phyloP scores from a whole-genome alignment of 2,329 filamentous ascomycete genomes.

The Aspergillus brunneoviolaceus region DNA sequence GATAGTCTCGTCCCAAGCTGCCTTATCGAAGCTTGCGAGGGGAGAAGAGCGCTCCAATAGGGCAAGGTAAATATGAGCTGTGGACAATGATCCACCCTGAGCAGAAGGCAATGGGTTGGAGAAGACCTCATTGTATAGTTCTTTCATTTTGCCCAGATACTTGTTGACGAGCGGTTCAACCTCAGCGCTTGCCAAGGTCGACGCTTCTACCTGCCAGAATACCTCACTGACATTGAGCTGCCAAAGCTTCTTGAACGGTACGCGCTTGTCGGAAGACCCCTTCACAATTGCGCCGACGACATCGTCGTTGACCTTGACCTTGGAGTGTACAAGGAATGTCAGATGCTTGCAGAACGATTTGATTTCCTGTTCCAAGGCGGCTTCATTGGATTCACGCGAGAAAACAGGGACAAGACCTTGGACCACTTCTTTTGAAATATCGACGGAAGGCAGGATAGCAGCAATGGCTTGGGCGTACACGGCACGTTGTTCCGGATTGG shows the following conservation, averaged over 20 bases:
- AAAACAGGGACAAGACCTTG: conserved; percentile 66
- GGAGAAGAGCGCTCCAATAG: conserved; percentile 58
- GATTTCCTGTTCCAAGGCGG: conserved; percentile 74
- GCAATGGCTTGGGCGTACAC: conserved; percentile 79
- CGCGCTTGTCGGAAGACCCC: conserved; percentile 81
- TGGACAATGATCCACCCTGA: conserved; percentile 78
- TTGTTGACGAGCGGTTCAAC: conserved; percentile 50
- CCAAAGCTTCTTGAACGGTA: conserved; percentile 76
- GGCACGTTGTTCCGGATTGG: conserved; percentile 79
- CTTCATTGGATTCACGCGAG: conserved; percentile 85
- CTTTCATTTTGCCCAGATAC: conserved; percentile 52
- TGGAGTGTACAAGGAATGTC: conserved; percentile 61
- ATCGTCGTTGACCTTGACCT: conserved; percentile 62
- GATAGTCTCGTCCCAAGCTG: conserved; percentile 50
- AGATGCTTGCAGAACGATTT: conserved; percentile 67
- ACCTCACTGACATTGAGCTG: conserved; percentile 70
- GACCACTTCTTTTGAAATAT: conserved; percentile 66
- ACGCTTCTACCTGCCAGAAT: conserved; percentile 57
- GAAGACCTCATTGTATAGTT: conserved; percentile 74
- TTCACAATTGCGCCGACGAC: conserved; percentile 73
- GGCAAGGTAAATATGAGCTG: conserved; percentile 71
- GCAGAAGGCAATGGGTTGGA: conserved; percentile 75
- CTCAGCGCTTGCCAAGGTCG: conserved; percentile 51
- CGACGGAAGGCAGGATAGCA: conserved; percentile 59
- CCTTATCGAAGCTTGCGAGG: conserved; percentile 55